Conservation (phyloP, 2,329 filamentous ascomycete species). For the Aureobasidium sp. region DNA sequence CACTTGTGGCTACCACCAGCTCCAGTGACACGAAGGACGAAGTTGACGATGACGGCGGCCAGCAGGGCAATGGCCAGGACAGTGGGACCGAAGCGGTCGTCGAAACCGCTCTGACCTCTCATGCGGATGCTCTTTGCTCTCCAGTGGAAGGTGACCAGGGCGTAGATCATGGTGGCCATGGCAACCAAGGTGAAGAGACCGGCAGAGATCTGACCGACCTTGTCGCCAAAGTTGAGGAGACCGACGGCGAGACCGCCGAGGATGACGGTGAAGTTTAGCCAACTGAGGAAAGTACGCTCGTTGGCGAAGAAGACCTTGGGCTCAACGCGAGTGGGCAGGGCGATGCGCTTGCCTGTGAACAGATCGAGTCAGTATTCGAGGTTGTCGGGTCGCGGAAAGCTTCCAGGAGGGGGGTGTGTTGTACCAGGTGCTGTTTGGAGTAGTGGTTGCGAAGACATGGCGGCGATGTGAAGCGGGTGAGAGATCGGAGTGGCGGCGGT, state of each 20-base stretch:
- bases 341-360: conserved; percentile 82
- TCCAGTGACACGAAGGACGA: conserved; percentile 62
- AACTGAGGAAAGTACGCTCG: conserved; percentile 97
- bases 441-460: conserved; percentile 93
- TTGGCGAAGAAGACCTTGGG: conserved; percentile 99
- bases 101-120: conserved; percentile 89
- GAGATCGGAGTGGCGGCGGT: background rate
- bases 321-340: conserved; percentile 93
- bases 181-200: conserved; percentile 90
- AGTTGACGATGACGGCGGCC: conserved; percentile 90
- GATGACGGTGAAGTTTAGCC: conserved; percentile 99
- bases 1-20: conserved; percentile 19
- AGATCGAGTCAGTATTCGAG: conserved; percentile 5
- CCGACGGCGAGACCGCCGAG: conserved; percentile 93
- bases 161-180: conserved; percentile 92
- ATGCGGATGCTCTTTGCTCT: conserved; percentile 84
- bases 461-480: conserved; percentile 22
- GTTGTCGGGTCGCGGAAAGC: background rate
- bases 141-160: conserved; percentile 94
- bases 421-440: conserved; percentile 87
- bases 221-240: conserved; percentile 96
- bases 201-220: conserved; percentile 84
- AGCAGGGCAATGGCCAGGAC: conserved; percentile 79
- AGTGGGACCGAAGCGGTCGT: conserved; percentile 90
- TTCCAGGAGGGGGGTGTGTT: conserved; percentile 19